Conservation (phyloP, 2,329 filamentous ascomycete species). For the Xylariomycetidae sp. region DNA sequence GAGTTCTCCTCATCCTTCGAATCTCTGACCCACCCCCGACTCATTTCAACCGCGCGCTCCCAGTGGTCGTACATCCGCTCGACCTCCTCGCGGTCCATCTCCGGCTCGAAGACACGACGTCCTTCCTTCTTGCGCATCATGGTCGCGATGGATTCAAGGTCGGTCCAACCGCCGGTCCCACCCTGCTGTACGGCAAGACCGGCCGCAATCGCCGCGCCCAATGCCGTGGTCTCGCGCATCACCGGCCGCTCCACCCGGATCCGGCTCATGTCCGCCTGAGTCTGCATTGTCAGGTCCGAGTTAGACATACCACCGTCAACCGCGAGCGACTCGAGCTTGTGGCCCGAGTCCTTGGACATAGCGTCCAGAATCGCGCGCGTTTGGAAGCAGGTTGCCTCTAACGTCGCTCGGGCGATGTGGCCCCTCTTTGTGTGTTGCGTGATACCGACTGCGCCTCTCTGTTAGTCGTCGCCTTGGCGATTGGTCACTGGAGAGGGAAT, state of each 20-base stretch:
- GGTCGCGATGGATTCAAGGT: slow-evolving; percentile 66
- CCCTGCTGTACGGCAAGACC: slow-evolving; percentile 72
- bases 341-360: slow-evolving; percentile 81
- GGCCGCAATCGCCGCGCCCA: slow-evolving; percentile 84
- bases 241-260: slow-evolving; percentile 79
- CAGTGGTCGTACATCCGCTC: slow-evolving; percentile 46
- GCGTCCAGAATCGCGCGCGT: slow-evolving; percentile 88
- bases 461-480: too few relatives aligned
- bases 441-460: slow-evolving; percentile 66
- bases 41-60: slow-evolving; percentile 57
- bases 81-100: slow-evolving; percentile 43
- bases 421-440: slow-evolving; percentile 81
- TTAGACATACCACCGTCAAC: slow-evolving; percentile 90
- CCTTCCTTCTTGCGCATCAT: slow-evolving; percentile 63
- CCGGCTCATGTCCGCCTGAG: slow-evolving; percentile 77
- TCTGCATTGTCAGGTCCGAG: slow-evolving; percentile 86
- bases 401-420: slow-evolving; percentile 82
- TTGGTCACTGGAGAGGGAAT: background rate
- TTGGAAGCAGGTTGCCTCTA: slow-evolving; percentile 90
- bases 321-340: slow-evolving; percentile 68
- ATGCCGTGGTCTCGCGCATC: slow-evolving; percentile 87
- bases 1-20: slow-evolving; percentile 22
- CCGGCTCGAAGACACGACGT: slow-evolving; percentile 65
- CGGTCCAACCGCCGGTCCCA: slow-evolving; percentile 75
- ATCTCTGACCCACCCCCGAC: slow-evolving; percentile 46